Evolutionary conservation across 805 yeast species (phyloP).

Genomic region (Komagataella pseudopastoris): DNA sequence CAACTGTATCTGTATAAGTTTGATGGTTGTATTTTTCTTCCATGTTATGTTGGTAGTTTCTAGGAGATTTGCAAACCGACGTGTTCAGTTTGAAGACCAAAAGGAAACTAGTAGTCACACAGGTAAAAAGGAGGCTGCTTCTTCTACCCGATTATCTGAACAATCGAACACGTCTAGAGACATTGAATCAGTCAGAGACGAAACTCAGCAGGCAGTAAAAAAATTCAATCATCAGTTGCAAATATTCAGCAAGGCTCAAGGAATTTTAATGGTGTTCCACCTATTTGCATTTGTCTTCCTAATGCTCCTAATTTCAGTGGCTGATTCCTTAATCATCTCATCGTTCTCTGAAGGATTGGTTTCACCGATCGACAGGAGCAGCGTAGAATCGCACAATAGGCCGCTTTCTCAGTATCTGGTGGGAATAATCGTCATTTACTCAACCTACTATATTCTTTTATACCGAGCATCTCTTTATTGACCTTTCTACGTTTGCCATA

Average conservation of each 20-base stretch:
- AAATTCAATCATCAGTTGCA: background rate
- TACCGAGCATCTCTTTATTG: background rate
- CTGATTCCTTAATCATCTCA: background rate
- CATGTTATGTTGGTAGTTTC: background rate
- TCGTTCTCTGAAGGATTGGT: background rate
- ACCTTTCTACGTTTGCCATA: background rate
- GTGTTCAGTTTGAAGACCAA: background rate
- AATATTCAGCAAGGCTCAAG: background rate
- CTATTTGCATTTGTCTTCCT: conserved; percentile 1
- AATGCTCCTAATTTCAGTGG: background rate
- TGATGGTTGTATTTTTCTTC: background rate
- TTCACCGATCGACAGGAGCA: background rate
- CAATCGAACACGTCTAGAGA: background rate
- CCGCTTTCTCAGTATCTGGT: background rate
- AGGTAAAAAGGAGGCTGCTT: background rate
- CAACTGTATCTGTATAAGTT: background rate
- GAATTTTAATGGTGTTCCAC: conserved; percentile 1
- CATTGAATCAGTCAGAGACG: background rate
- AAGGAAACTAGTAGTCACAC: background rate
- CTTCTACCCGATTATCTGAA: background rate
- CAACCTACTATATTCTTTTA: background rate
- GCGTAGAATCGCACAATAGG: background rate
- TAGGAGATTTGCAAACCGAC: background rate
- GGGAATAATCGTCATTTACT: background rate
- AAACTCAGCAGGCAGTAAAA: background rate